A percentile compares a stretch with the other conserved stretches of the same genome.
phyloP scores from a whole-genome alignment of 176 grass and related monocot genomes.

The Typha latifolia region DNA sequence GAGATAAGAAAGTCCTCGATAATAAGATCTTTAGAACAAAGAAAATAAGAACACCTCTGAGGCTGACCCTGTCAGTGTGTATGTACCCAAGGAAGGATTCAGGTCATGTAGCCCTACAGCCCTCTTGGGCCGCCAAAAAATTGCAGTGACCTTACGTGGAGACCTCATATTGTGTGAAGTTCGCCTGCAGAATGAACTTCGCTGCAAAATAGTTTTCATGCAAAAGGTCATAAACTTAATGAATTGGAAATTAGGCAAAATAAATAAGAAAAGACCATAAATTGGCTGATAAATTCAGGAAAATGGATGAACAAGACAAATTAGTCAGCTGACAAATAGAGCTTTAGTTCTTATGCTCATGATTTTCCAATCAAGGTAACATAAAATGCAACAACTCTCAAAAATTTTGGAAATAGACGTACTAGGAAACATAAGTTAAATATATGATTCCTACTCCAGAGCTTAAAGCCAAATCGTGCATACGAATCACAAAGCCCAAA shows the following conservation, averaged over 20 bases:
- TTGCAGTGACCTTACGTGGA: slow-evolving; percentile 41
- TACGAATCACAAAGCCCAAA: too few relatives aligned
- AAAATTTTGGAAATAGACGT: too few relatives aligned
- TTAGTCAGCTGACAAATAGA: too few relatives aligned
- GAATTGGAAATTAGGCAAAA: neutral
- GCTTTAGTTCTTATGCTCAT: too few relatives aligned
- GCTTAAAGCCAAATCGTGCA: too few relatives aligned
- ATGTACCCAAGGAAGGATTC: slow-evolving; percentile 57
- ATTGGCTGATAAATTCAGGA: neutral
- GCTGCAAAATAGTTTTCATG: slow-evolving; percentile 23
- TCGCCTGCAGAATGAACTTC: slow-evolving; percentile 6
- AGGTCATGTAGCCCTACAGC: slow-evolving; percentile 24
- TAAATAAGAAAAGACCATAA: neutral
- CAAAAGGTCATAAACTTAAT: neutral
- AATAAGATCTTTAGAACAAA: slow-evolving; percentile 14
- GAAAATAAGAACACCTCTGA: slow-evolving; percentile 58
- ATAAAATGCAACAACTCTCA: too few relatives aligned
- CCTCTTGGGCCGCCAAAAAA: slow-evolving; percentile 57
- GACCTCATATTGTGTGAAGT: slow-evolving; percentile 9
- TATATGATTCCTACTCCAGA: too few relatives aligned
- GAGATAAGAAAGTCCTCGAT: slow-evolving; percentile 8
- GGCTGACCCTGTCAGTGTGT: slow-evolving; percentile 47
- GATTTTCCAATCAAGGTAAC: too few relatives aligned
- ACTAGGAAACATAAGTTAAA: too few relatives aligned
- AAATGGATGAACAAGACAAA: too few relatives aligned